Evolutionary conservation across 2,329 filamentous ascomycete genomes (phyloP).

Genomic region (Fusarium coffeatum): DNA sequence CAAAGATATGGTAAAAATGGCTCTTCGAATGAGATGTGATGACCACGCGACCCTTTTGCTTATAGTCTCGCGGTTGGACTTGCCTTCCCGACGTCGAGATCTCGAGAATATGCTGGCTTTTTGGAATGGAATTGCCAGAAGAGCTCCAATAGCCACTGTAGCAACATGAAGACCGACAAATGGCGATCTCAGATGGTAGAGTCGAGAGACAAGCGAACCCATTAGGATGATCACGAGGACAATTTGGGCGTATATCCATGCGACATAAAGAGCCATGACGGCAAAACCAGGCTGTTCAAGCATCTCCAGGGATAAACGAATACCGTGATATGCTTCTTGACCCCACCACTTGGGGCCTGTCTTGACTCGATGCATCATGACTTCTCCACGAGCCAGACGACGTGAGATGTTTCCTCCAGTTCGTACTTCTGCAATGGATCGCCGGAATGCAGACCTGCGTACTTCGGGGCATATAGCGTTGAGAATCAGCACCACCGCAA

Average conservation of each 20-base stretch:
- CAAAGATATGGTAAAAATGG: slow-evolving; percentile 73
- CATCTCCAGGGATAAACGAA: slow-evolving; percentile 76
- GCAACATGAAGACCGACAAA: slow-evolving; percentile 75
- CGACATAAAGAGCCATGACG: slow-evolving; percentile 77
- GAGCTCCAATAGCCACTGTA: slow-evolving; percentile 74
- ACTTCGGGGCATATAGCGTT: slow-evolving; percentile 80
- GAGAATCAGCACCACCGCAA: slow-evolving; percentile 72
- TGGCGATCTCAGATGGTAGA: slow-evolving; percentile 73
- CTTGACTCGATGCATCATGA: slow-evolving; percentile 79
- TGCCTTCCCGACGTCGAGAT: slow-evolving; percentile 67
- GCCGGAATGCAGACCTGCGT: slow-evolving; percentile 74
- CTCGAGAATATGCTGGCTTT: slow-evolving; percentile 77
- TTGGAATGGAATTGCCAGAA: slow-evolving; percentile 77
- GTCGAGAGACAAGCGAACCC: slow-evolving; percentile 75
- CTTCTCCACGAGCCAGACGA: slow-evolving; percentile 75
- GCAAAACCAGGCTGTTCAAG: slow-evolving; percentile 78
- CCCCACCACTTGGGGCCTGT: slow-evolving; percentile 82
- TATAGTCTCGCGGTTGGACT: slow-evolving; percentile 75
- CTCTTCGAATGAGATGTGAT: slow-evolving; percentile 76
- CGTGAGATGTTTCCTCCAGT: slow-evolving; percentile 63
- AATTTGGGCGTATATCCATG: slow-evolving; percentile 82
- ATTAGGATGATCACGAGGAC: slow-evolving; percentile 78
- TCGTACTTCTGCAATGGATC: slow-evolving; percentile 74
- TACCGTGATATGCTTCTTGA: slow-evolving; percentile 78
- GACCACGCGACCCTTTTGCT: slow-evolving; percentile 74